These are phyloP conservation scores for Tuctoria greenei DNA, from an alignment of 176 grass and related monocot genomes.

Conservation along the genomic window DNA sequence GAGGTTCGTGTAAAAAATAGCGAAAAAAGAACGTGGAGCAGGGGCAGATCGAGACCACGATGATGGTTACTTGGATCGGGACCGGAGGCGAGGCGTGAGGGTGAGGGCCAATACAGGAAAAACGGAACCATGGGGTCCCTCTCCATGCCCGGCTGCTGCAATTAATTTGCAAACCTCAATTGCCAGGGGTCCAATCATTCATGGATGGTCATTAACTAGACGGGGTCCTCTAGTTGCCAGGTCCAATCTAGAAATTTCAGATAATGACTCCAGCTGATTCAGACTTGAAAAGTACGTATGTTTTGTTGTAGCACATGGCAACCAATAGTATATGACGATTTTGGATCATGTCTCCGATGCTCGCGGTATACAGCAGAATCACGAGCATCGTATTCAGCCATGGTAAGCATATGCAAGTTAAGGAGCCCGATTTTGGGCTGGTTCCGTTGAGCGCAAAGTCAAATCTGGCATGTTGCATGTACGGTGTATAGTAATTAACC, in stretches of 20 bases:
- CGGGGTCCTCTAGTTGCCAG: neutral
- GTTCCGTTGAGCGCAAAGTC: slow-evolving; percentile 3
- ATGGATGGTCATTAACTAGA: neutral
- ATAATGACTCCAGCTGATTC: too few relatives aligned
- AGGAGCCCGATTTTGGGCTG: neutral
- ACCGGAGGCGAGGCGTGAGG: too few relatives aligned
- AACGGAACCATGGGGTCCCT: too few relatives aligned
- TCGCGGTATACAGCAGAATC: neutral
- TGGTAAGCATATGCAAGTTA: neutral
- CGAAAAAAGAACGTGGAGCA: neutral
- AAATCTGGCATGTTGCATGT: slow-evolving; percentile 32
- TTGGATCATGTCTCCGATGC: slow-evolving; percentile 32
- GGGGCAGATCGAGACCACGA: neutral
- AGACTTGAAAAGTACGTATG: neutral
- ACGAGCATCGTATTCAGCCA: neutral
- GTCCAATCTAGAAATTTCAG: neutral
- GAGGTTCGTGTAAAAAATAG: neutral
- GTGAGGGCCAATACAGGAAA: too few relatives aligned
- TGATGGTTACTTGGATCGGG: too few relatives aligned
- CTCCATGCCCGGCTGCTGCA: too few relatives aligned
- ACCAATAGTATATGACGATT: neutral
- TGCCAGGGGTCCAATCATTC: neutral
- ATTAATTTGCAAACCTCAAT: too few relatives aligned
- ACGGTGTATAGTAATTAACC: neutral
- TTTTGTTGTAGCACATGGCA: too few relatives aligned